Conservation (phyloP, 2,329 filamentous ascomycete genomes). For the Neonectria punicea region DNA sequence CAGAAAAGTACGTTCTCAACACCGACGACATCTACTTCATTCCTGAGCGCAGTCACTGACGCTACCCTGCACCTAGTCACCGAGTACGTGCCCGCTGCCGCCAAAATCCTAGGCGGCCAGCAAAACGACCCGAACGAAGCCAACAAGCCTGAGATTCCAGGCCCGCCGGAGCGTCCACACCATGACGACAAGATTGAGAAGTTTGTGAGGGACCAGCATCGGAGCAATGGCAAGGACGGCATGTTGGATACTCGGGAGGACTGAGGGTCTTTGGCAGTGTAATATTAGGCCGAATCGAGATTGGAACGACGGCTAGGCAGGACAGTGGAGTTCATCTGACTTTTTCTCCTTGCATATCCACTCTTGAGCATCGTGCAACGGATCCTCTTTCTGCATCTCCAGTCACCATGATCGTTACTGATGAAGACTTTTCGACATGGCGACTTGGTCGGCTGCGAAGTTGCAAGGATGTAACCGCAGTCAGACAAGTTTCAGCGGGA, state of each 20-base stretch:
- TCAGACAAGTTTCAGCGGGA: too few relatives aligned
- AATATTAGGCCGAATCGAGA: neutral
- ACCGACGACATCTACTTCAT: neutral
- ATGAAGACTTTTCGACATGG: neutral
- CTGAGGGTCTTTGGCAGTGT: neutral
- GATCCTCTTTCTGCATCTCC: neutral
- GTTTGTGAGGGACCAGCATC: conserved; percentile 64
- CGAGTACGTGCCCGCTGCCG: conserved; percentile 56
- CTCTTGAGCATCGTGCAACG: neutral
- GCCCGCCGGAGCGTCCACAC: conserved; percentile 55
- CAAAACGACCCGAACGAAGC: conserved; percentile 40
- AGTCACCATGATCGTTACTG: too few relatives aligned
- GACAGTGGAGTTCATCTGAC: neutral
- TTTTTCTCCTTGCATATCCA: neutral
- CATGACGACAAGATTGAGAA: conserved; percentile 63
- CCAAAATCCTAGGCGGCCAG: conserved; percentile 53
- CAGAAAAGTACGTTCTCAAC: conserved; percentile 53
- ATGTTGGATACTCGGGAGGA: neutral
- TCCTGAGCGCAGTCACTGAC: conserved; percentile 5
- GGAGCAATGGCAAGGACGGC: conserved; percentile 53
- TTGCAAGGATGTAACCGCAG: neutral
- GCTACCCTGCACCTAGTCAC: conserved; percentile 46
- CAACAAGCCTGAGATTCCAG: conserved; percentile 38
- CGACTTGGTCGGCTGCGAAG: too few relatives aligned
- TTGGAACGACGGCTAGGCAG: neutral